These are phyloP conservation scores for Pythium scleroteichum DNA, from an alignment of 352 stramenopile genomes.

Conservation along the genomic window DNA sequence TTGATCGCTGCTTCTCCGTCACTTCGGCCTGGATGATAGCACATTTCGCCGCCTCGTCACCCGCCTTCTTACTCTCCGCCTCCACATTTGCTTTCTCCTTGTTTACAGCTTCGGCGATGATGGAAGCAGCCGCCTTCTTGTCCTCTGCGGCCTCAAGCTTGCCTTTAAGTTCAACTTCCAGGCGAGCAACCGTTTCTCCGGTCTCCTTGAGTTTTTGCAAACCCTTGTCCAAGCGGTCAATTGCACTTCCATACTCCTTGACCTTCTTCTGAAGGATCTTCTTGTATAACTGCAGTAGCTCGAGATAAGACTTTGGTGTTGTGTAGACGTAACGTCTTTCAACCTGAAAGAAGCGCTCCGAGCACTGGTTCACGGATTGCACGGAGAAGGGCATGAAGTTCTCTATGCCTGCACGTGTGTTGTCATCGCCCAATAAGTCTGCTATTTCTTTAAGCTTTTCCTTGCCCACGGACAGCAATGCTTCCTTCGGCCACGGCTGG, in stretches of 20 bases:
- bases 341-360: slow-evolving; percentile 87
- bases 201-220: slow-evolving; percentile 94
- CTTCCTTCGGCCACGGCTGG: slow-evolving; percentile 93
- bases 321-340: slow-evolving; percentile 95
- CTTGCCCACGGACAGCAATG: slow-evolving; percentile 89
- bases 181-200: slow-evolving; percentile 88
- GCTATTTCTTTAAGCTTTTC: slow-evolving; percentile 87
- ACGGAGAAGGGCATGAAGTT: slow-evolving; percentile 97
- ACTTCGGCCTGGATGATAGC: slow-evolving; percentile 94
- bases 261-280: slow-evolving; percentile 93
- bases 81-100: slow-evolving; percentile 96
- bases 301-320: slow-evolving; percentile 95
- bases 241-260: slow-evolving; percentile 86
- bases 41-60: slow-evolving; percentile 92
- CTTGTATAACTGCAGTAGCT: slow-evolving; percentile 94
- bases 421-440: slow-evolving; percentile 81
- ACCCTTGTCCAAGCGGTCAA: slow-evolving; percentile 92
- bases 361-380: slow-evolving; percentile 91
- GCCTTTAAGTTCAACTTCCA: slow-evolving; percentile 95
- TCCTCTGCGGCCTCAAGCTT: slow-evolving; percentile 95
- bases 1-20: slow-evolving; percentile 90
- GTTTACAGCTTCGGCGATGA: slow-evolving; percentile 94
- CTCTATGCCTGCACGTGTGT: slow-evolving; percentile 87
- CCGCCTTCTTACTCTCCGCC: slow-evolving; percentile 92
- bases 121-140: slow-evolving; percentile 94